Evolutionary conservation across 139 green algal species (phyloP).

Genomic region (Chlamydomonas eustigma): DNA sequence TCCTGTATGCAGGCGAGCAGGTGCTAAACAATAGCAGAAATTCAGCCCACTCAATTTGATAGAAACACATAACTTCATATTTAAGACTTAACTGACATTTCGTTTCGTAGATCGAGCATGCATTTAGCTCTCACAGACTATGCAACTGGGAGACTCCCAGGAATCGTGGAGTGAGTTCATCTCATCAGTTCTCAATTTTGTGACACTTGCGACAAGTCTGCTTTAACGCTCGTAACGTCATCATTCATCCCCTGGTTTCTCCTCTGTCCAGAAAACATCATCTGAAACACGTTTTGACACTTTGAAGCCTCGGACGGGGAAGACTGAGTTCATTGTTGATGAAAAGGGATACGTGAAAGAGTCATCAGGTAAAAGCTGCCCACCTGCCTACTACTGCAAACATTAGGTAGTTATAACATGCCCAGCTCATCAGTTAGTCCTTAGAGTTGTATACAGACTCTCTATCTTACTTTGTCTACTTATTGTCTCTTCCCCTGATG

Average conservation of each 20-base stretch:
- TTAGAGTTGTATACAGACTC: no score
- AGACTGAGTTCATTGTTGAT: conserved; percentile 41
- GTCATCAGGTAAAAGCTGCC: neutral
- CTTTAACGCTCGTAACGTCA: neutral
- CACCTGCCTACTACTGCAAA: no score
- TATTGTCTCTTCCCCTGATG: no score
- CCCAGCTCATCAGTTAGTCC: no score
- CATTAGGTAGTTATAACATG: no score
- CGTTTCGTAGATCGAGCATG: conserved; percentile 27
- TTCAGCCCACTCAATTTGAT: no score
- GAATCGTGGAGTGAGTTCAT: neutral
- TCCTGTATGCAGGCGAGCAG: no score
- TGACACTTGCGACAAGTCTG: no score
- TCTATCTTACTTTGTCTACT: no score
- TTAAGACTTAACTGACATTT: no score
- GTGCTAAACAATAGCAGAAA: no score
- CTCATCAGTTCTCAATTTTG: neutral
- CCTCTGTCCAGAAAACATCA: neutral
- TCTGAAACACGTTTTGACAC: conserved; percentile 28
- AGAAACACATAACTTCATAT: no score
- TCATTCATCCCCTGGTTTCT: neutral
- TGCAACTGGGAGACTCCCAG: conserved; percentile 27
- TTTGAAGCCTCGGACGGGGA: conserved; percentile 17
- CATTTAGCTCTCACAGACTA: conserved; percentile 20
- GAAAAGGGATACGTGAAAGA: conserved; percentile 34